Base-by-base conservation (phyloP, 2,329 filamentous ascomycete species). In the Aspergillus flavus region DNA sequence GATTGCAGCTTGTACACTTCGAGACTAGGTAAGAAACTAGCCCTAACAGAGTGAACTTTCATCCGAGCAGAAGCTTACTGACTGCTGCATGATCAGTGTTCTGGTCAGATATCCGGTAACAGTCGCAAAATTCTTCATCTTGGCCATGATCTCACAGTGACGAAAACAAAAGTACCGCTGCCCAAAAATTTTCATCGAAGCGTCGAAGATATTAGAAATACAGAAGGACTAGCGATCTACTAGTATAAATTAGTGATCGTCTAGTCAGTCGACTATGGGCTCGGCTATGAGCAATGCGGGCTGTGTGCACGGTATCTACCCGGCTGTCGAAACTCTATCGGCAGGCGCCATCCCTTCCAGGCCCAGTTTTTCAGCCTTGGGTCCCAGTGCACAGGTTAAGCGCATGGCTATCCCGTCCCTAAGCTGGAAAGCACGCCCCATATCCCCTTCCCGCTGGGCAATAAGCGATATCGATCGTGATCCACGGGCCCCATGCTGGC, bases 261-360 rank as follows among this genome's bases (percentile, higher is more conserved):
- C 52, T 55, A 55, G 52, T 55, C 52, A 55, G 28, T 39, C 39
- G 11, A 39, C 52, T 55, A 39, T 55, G 32, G 32, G 12, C 52
- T 55, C 52, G 52, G 52, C 52, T 36, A 23, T 10, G 28, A 36
- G 52, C 23, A 50, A 30, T 50, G 46, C 46, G 46, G 46, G 46
- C 9, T 50, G 26, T 30, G 46, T 54, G 52, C 52, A 55, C 52
- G 52, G 52, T 55, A 26, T 39, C 52, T 55, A 55, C 52, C 52
- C 52, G 52, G 32, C 23, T 55, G 52, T 55, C 52, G 32, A 26
- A 55, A 55, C 52, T 55, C 36, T 55, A 55, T 55, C 52, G 52
- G 26, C 28, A 53, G 26, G 23, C 50, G 12, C 50, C 50, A 53
- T 53, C 30, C 50, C 16, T 53, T 32, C 50, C 26, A 53, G 50